These are phyloP conservation scores for Russula foetens DNA, from an alignment of 768 basidiomycete genomes.

Conservation along the genomic window DNA sequence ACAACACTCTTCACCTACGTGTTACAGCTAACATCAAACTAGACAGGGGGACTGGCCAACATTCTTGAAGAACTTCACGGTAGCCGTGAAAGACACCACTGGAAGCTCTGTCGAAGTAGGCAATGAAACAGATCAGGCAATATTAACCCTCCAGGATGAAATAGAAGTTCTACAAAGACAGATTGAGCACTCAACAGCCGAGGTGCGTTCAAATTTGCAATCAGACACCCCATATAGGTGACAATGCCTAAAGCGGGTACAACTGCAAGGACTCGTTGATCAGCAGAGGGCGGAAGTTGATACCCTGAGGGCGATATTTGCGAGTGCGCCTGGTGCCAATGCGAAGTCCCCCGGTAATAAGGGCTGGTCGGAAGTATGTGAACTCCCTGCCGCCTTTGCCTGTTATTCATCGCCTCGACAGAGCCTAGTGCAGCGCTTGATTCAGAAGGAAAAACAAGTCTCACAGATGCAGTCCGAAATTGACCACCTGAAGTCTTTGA, in stretches of 20 bases:
- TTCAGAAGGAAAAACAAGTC: slow-evolving; percentile 82
- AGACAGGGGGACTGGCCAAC: slow-evolving; percentile 61
- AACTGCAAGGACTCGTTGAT: slow-evolving; percentile 46
- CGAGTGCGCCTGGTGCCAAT: slow-evolving; percentile 30
- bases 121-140: slow-evolving; percentile 27
- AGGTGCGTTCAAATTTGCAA: slow-evolving; percentile 37
- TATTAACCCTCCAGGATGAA: slow-evolving; percentile 50
- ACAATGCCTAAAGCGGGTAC: slow-evolving; percentile 33
- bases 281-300: slow-evolving; percentile 63
- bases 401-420: slow-evolving; percentile 25
- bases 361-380: slow-evolving; percentile 47
- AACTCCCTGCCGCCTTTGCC: neutral
- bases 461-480: slow-evolving; percentile 64
- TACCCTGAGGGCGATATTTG: slow-evolving; percentile 48
- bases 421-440: slow-evolving; percentile 69
- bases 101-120: slow-evolving; percentile 52
- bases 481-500: slow-evolving; percentile 50
- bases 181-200: slow-evolving; percentile 56
- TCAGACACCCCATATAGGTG: neutral
- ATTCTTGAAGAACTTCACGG: slow-evolving; percentile 52
- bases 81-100: slow-evolving; percentile 58
- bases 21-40: slow-evolving; percentile 1
- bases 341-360: slow-evolving; percentile 36
- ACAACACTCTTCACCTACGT: neutral
- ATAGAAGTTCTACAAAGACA: slow-evolving; percentile 48